Base-by-base conservation (phyloP, 1,284 basidiomycete genomes). In the Apiotrichum laibachii region DNA sequence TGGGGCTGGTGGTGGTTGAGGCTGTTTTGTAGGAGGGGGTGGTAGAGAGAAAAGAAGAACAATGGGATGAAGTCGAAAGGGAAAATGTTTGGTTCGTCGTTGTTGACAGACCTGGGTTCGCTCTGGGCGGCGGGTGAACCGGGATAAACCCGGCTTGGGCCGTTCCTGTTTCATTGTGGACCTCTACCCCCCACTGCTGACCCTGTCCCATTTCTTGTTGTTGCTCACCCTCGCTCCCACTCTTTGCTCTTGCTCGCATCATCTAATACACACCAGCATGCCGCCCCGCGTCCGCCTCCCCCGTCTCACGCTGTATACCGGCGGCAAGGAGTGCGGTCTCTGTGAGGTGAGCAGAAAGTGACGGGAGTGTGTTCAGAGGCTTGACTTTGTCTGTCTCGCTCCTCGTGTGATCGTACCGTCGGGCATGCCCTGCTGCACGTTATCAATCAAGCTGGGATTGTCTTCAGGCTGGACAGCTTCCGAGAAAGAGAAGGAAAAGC, bases 301-400 rank as follows among this genome's bases (percentile, higher is more conserved):
- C 7, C 66, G 66, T 19, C 64, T 78, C 47, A 77, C 76, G 16
- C 72, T 78, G 31, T 78, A 66, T 59, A 78, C 77, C 22, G 76
- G 76, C 34, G 77, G 77, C 16, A 75, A 74, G 48, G 76, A 78
- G 57, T 78, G 77, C 53, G 72, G 71, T 19, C 61, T 78, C 18
- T 78, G 77, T 62, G 77, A 78, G 66, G 73, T 78, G 37, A 37
- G 37, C 37, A 13, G 10, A 16, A 37, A 37, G 37, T 11, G 5
- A 37, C 3, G 11, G 37, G 37, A n/a, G n/a, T n/a, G n/a, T n/a
- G n/a, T n/a, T n/a, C n/a, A n/a, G 11, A 13, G 5, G 5, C 37
- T 2, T 2, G 37, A 37, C 12, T 37, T 37, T 4, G 26, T 31
- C 26, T 3, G 26, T 7, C 26, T 31, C 7, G 26, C 4, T 31